Percentiles rank a stretch among this genome's conserved stretches.
Conservation (phyloP, 495 filamentous ascomycete species). For the Cenococcum geophilum region DNA sequence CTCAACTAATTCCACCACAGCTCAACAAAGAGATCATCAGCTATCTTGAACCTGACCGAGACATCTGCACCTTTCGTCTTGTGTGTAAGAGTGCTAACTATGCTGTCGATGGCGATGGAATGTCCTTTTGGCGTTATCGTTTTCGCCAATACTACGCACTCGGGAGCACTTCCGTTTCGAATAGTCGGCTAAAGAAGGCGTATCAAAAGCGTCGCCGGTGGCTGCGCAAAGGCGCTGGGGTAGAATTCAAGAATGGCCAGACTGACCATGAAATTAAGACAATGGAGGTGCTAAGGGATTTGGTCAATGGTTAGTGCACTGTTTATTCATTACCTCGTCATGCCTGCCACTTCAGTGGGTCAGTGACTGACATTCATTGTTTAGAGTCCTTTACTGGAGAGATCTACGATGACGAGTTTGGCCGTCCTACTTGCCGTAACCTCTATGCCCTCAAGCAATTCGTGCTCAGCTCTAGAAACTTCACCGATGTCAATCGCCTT, state of each 20-base stretch:
- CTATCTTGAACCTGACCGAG: conserved; percentile 32
- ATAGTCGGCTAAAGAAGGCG: conserved; percentile 23
- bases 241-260: conserved; percentile 25
- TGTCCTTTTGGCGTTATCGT: conserved; percentile 33
- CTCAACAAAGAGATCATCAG: conserved; percentile 33
- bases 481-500: conserved; percentile 9
- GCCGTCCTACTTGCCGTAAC: conserved; percentile 19
- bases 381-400: conserved; percentile 24
- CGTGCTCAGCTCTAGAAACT: conserved; percentile 13
- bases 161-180: conserved; percentile 1
- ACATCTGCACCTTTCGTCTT: conserved; percentile 30
- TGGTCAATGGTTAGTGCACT: conserved; percentile 31
- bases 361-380: neutral
- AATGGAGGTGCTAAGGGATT: conserved; percentile 29
- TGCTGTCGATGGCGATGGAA: conserved; percentile 32
- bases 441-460: conserved; percentile 12
- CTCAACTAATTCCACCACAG: conserved; percentile 12
- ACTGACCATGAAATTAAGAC: conserved; percentile 15
- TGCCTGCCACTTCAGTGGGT: neutral
- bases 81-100: conserved; percentile 30
- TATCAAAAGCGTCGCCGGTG: conserved; percentile 29
- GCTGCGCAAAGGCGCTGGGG: conserved; percentile 20
- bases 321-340: neutral
- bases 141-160: conserved; percentile 30
- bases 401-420: conserved; percentile 6